Conservation (phyloP, 495 filamentous ascomycete genomes). For the Oidiodendron maius region DNA sequence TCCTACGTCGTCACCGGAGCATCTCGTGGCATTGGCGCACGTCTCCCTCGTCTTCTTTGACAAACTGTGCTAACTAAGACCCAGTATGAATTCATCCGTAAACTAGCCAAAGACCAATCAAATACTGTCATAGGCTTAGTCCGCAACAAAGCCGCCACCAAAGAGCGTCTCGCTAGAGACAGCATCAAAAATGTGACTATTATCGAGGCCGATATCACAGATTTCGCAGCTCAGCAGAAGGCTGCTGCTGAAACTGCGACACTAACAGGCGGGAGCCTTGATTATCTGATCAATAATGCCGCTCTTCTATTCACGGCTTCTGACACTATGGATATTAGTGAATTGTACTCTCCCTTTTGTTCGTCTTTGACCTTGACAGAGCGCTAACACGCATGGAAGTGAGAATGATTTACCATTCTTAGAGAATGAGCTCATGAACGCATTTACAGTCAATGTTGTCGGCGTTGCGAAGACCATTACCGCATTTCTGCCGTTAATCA, state of each 20-base stretch:
- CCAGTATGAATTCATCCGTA: conserved; percentile 12
- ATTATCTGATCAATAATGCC: conserved; percentile 49
- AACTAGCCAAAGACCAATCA: conserved; percentile 21
- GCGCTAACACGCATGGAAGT: neutral
- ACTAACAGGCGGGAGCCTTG: conserved; percentile 38
- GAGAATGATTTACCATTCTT: conserved; percentile 16
- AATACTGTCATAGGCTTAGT: conserved; percentile 30
- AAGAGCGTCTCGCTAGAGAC: conserved; percentile 22
- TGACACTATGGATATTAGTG: conserved; percentile 19
- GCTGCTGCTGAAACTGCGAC: conserved; percentile 13
- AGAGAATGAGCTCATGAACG: conserved; percentile 19
- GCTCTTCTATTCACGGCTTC: conserved; percentile 24
- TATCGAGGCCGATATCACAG: conserved; percentile 35
- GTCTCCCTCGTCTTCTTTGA: no score
- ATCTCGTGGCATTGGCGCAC: no score
- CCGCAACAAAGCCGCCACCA: conserved; percentile 28
- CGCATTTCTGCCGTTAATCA: conserved; percentile 45
- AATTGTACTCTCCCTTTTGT: conserved; percentile 17
- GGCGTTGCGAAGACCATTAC: conserved; percentile 47
- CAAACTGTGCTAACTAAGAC: no score
- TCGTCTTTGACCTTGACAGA: neutral
- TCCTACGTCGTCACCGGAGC: no score
- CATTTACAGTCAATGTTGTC: conserved; percentile 40
- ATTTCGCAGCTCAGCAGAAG: conserved; percentile 22
- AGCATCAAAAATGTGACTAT: conserved; percentile 31